Conservation (phyloP, 805 yeast genomes). For the Saccharomycopsis sp. region DNA sequence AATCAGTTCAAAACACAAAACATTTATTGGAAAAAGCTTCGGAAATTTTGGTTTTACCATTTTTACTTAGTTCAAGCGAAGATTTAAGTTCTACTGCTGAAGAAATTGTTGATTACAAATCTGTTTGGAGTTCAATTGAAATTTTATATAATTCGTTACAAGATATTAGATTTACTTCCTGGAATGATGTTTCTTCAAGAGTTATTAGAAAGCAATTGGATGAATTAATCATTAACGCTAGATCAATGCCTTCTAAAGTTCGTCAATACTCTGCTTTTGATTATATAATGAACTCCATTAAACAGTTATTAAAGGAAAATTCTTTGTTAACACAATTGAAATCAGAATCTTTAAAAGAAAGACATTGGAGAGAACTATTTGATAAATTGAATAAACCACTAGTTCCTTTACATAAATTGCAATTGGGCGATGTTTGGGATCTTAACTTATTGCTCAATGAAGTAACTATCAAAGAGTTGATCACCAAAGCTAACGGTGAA, state of each 20-base stretch:
- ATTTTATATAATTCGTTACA: conserved; percentile 38
- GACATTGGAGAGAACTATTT: conserved; percentile 58
- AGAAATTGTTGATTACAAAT: conserved; percentile 45
- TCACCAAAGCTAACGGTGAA: conserved; percentile 67
- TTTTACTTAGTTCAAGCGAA: conserved; percentile 21
- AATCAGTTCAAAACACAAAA: conserved; percentile 15
- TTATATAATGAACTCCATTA: conserved; percentile 38
- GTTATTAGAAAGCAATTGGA: conserved; percentile 40
- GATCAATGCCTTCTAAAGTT: conserved; percentile 44
- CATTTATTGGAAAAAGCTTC: conserved; percentile 26
- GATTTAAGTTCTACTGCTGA: conserved; percentile 27
- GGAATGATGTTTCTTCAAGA: conserved; percentile 40
- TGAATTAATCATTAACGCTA: conserved; percentile 33
- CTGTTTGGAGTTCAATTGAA: conserved; percentile 57
- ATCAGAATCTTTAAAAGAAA: conserved; percentile 43
- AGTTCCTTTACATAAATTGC: conserved; percentile 24
- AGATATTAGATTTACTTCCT: conserved; percentile 31
- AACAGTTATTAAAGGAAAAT: conserved; percentile 29
- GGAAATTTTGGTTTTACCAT: conserved; percentile 25
- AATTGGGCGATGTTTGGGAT: conserved; percentile 53
- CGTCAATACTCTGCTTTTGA: conserved; percentile 64
- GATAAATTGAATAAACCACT: conserved; percentile 22
- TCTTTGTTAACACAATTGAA: conserved; percentile 36
- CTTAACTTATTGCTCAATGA: conserved; percentile 40
- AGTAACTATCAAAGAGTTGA: conserved; percentile 32